A percentile compares a stretch with the other conserved stretches of the same genome.
phyloP scores from a whole-genome alignment of 2,329 filamentous ascomycete genomes.

The Tolypocladium guangdongense region DNA sequence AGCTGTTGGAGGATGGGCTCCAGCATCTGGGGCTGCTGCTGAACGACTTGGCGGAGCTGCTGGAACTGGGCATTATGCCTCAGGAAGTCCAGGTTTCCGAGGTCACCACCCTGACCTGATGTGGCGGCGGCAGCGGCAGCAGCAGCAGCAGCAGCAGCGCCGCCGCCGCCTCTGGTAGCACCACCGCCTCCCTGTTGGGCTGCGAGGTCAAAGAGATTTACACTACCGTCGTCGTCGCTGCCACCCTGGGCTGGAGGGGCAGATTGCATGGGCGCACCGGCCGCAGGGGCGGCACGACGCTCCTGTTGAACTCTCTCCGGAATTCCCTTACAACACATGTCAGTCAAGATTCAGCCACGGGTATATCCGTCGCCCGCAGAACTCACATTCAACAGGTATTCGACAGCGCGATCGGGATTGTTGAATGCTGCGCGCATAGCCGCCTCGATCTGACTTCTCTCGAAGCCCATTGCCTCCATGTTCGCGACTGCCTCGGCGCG shows the following conservation, averaged over 20 bases:
- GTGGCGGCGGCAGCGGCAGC: conserved; percentile 39
- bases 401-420: conserved; percentile 94
- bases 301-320: conserved; percentile 73
- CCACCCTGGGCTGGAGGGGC: conserved; percentile 28
- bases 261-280: conserved; percentile 25
- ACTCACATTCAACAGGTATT: conserved; percentile 81
- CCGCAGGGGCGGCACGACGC: conserved; percentile 29
- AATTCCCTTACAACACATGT: conserved; percentile 55
- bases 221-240: conserved; percentile 51
- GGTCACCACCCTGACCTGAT: conserved; percentile 38
- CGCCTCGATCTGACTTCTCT: conserved; percentile 74
- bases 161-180: conserved; percentile 28
- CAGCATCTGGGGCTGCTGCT: conserved; percentile 96
- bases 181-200: conserved; percentile 55
- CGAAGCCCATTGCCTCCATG: conserved; percentile 97
- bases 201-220: conserved; percentile 90
- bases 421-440: conserved; percentile 95
- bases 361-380: not conserved
- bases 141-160: conserved; percentile 26
- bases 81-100: conserved; percentile 83
- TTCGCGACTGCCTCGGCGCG: conserved; percentile 73
- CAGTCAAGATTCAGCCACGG: not conserved
- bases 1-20: conserved; percentile 97
- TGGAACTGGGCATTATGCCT: conserved; percentile 96
- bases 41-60: conserved; percentile 90